Base-by-base conservation (phyloP, 2,329 filamentous ascomycete species). In the Aspergillus luchuensis region DNA sequence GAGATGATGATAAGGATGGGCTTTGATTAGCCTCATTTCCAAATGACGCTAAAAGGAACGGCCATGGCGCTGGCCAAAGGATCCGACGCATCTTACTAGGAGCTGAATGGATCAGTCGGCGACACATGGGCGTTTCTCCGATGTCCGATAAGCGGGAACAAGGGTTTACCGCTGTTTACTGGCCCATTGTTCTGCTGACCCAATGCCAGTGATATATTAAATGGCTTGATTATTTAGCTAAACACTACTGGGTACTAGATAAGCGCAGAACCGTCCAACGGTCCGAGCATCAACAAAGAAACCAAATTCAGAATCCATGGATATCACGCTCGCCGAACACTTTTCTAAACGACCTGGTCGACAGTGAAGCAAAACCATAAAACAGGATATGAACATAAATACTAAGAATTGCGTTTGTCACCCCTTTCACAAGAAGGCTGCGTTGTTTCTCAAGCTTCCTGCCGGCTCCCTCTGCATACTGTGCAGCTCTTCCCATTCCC, bases 381-480 rank as follows among this genome's bases (percentile, higher is more conserved):
- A 38, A 47, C 51, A 47, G 50, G 50, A 43, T 28, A 56, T 47
- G 33, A 58, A 55, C 49, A 36, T 21, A 28, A 56, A 57, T 23
- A 39, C 39, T 23, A 43, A 41, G 17, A 23, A 17, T 36, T 38
- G 36, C 41, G 30, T 23, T 13, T 11, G 10, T 50, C 45, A 8
- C 23, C 33, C 28, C 25, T 13, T 17, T 62, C 50, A 74, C 36
- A 75, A 67, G 66, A 74, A 75, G n/a, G 68, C 69, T 15, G 70
- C 62, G 55, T 71, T 70, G 25, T 70, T 71, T 45, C 63, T 58
- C n/a, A 68, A 63, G 61, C 71, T 74, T 25, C 64, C 66, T 8
- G 66, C 68, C 6, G 60, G 51, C 2, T 66, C 66, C 36, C 63
- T 66, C 41, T 61, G 61, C 17, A 71, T 53, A 43, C 60, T 57